Evolutionary conservation across 2,329 filamentous ascomycete species (phyloP), one percentile per base, ranked within the genome.

Genomic region (Nannizzia gypsea): DNA sequence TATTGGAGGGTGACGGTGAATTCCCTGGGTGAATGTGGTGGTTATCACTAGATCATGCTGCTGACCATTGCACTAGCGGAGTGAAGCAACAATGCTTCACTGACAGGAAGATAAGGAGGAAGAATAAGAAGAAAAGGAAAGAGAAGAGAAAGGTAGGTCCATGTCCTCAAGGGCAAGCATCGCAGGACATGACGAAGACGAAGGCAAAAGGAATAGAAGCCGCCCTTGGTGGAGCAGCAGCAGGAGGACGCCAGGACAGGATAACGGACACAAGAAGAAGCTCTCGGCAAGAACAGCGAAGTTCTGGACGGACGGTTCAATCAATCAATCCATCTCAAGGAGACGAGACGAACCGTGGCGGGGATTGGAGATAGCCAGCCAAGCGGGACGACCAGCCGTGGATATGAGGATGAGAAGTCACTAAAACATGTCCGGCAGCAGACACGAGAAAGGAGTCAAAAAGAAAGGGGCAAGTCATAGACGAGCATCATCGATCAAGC

Each of bases 31-130:
- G 44, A 15, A 15, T 42, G 38, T 15, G 38, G 56, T 36, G 31
- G 13, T 44, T 28, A 52, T 57, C 56, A 56, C 59, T 55, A 26
- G 40, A 38, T 57, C 59, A 50, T 60, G 56, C 52, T 57, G 50
- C 31, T 38, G 40, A 55, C 28, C 24, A 46, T 26, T 40, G 24
- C 46, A 24, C 13, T 42, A 31, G 38, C 15, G 15, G 34, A 42
- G 26, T 57, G 56, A 44, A 42, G 56, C 40, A 46, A 44, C 26
- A 46, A 57, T 31, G 56, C 56, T 57, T 57, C 38, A 57, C 56
- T 34, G 26, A 46, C 31, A 24, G 6, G 20, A 46, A 24, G 46
- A 40, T 50, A 42, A 46, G 13, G 13, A 59, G 6, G 22, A 26
- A 54, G 28, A 54, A 46, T 26, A 31, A 26, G 22, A 22, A 36